phyloP scores from a whole-genome alignment of 1,284 basidiomycete genomes.

The Apiotrichum brassicae region DNA sequence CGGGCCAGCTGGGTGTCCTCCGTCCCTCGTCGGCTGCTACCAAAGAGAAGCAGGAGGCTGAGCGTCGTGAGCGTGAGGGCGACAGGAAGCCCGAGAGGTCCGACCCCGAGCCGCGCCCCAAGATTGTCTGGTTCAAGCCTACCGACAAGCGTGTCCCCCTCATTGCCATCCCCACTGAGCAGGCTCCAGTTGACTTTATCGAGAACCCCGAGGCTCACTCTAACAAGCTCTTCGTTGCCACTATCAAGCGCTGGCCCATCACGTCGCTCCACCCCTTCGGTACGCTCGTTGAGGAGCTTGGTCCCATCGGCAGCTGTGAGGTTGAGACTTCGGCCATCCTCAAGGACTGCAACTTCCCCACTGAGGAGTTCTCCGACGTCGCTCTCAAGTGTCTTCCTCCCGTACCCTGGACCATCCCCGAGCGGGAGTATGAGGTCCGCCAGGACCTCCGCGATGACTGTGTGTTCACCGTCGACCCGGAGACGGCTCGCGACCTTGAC shows the following conservation, averaged over 20 bases:
- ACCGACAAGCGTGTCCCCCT: slow-evolving; percentile 98
- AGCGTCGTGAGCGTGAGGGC: slow-evolving; percentile 90
- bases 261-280: slow-evolving; percentile 98
- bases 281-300: slow-evolving; percentile 94
- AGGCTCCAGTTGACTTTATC: slow-evolving; percentile 93
- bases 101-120: slow-evolving; percentile 75
- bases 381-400: slow-evolving; percentile 95
- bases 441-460: slow-evolving; percentile 78
- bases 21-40: slow-evolving; percentile 96
- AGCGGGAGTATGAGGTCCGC: slow-evolving; percentile 78
- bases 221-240: slow-evolving; percentile 90
- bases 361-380: slow-evolving; percentile 84
- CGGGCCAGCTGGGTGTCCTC: slow-evolving; percentile 88
- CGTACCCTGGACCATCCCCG: slow-evolving; percentile 75
- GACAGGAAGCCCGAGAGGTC: slow-evolving; percentile 60
- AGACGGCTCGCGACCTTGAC: slow-evolving; percentile 83
- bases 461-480: slow-evolving; percentile 90
- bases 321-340: slow-evolving; percentile 95
- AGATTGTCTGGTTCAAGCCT: slow-evolving; percentile 99
- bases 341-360: slow-evolving; percentile 97
- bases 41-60: slow-evolving; percentile 98
- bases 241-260: slow-evolving; percentile 83
- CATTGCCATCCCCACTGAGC: slow-evolving; percentile 99
- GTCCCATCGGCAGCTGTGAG: slow-evolving; percentile 95
- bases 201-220: slow-evolving; percentile 87